Evolutionary conservation across 495 filamentous ascomycete genomes (phyloP), one percentile per base, ranked within the genome.

Genomic region (Aspergillus leporis): DNA sequence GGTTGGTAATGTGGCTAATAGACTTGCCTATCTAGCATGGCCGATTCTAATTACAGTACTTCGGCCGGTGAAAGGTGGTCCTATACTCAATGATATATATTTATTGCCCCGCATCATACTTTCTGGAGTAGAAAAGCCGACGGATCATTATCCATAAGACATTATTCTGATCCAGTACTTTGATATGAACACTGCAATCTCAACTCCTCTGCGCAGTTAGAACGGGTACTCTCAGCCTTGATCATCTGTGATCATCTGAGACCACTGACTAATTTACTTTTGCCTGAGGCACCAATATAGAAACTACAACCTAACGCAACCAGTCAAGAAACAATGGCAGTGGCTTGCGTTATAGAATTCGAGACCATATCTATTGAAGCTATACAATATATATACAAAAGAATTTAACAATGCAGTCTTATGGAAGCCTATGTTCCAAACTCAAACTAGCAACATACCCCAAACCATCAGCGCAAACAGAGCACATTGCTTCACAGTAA

Each of bases 381-480:
- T 41, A 18, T 41, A 41, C 14, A 5, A 41, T 41, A 41, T 41
- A 41, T n/a, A 12, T 36, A 36, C 38, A 41, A 14, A 3, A 28
- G 38, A n/a, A 41, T 41, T 12, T 41, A n/a, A 16, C 16, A 41
- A 18, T n/a, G 6, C n/a, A 16, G 16, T n/a, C 38, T 14, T 1
- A 10, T 10, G 6, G 16, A 41, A 18, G 14, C 16, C 14, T 18
- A 41, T 41, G 32, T 8, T 9, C 13, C 13, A 8, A 10, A 3
- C 8, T 52, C 31, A 52, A n/a, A 34, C 31, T n/a, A 51, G 16
- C 34, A 43, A 13, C 47, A 52, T 18, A 14, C 34, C 36, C 16
- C 51, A 30, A n/a, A 55, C 14, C 7, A 55, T 19, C 51, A 60
- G n/a, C 12, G 51, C 51, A 49, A 60, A 13, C 18, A 60, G 18